Evolutionary conservation across 352 stramenopile species (phyloP).

Genomic region (Phytophthora quininea): DNA sequence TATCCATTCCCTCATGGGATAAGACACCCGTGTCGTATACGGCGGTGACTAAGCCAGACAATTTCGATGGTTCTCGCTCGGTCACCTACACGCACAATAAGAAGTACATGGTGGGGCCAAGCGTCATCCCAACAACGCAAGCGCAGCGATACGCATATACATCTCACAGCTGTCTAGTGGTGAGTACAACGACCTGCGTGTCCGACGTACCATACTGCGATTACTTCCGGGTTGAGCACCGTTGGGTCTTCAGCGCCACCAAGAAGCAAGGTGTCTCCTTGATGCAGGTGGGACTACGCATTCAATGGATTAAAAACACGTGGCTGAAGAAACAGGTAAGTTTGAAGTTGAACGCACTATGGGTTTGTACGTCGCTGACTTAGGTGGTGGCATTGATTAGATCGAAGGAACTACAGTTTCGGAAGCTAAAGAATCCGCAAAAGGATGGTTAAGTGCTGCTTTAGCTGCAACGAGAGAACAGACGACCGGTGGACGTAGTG

Average conservation of each 20-base stretch:
- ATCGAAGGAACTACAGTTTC: constrained; percentile 83
- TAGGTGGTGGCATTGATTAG: constrained; percentile 25
- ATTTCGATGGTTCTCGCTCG: constrained; percentile 59
- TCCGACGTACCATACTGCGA: constrained; percentile 86
- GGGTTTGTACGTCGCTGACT: neutral
- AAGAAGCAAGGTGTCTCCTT: constrained; percentile 43
- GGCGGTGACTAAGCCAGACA: constrained; percentile 59
- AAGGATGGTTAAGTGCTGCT: constrained; percentile 58
- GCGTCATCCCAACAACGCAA: constrained; percentile 76
- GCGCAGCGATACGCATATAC: constrained; percentile 72
- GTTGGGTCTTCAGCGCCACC: constrained; percentile 82
- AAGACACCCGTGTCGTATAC: constrained; percentile 53
- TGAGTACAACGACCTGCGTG: constrained; percentile 76
- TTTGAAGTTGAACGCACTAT: neutral
- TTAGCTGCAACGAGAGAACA: constrained; percentile 27
- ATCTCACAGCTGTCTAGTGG: constrained; percentile 49
- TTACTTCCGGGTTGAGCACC: constrained; percentile 87
- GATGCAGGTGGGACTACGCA: constrained; percentile 67
- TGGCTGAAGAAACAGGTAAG: constrained; percentile 90
- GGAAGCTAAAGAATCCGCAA: constrained; percentile 66
- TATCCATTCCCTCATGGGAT: constrained; percentile 61
- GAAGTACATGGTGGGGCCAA: constrained; percentile 88
- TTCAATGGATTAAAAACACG: constrained; percentile 85
- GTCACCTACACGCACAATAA: constrained; percentile 86
- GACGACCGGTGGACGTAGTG: neutral